Evolutionary conservation across 2,329 filamentous ascomycete species (phyloP).

Genomic region (Phyllosticta citribraziliensis): DNA sequence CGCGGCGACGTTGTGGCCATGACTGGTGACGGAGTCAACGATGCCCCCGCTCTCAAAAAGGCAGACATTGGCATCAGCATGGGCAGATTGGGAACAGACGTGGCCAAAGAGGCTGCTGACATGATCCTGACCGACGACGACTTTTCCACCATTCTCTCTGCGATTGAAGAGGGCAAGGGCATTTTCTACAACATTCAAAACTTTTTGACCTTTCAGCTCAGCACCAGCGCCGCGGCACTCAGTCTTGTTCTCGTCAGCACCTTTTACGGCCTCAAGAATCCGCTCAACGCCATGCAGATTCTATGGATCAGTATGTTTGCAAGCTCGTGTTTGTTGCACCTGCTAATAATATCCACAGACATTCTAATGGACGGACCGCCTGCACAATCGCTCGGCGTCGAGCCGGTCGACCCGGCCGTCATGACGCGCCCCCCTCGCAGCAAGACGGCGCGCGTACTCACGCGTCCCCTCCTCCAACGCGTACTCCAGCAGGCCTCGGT

Average conservation of each 20-base stretch:
- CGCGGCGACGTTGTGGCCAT: slow-evolving; percentile 96
- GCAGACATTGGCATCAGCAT: slow-evolving; percentile 97
- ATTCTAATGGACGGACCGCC: slow-evolving; percentile 99
- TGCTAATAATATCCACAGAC: slow-evolving; percentile 47
- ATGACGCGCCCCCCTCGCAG: slow-evolving; percentile 85
- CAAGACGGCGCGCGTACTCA: slow-evolving; percentile 85
- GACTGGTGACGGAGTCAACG: slow-evolving; percentile 97
- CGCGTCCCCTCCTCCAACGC: slow-evolving; percentile 66
- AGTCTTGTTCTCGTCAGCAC: slow-evolving; percentile 89
- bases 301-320: slow-evolving; percentile 86
- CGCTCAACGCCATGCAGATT: slow-evolving; percentile 98
- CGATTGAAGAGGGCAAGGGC: slow-evolving; percentile 97
- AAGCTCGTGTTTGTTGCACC: slow-evolving; percentile 8
- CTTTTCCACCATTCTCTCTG: slow-evolving; percentile 82
- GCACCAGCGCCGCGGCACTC: slow-evolving; percentile 88
- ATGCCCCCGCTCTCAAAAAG: slow-evolving; percentile 91
- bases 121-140: slow-evolving; percentile 89
- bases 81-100: slow-evolving; percentile 89
- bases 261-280: slow-evolving; percentile 85
- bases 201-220: slow-evolving; percentile 96
- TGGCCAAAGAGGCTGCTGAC: slow-evolving; percentile 91
- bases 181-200: slow-evolving; percentile 99
- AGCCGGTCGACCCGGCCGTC: slow-evolving; percentile 86
- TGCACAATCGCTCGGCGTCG: slow-evolving; percentile 91
- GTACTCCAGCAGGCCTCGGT: slow-evolving; percentile 80